phyloP scores from a whole-genome alignment of 2,329 filamentous ascomycete species.

The Nothomitra cinnamomea region DNA sequence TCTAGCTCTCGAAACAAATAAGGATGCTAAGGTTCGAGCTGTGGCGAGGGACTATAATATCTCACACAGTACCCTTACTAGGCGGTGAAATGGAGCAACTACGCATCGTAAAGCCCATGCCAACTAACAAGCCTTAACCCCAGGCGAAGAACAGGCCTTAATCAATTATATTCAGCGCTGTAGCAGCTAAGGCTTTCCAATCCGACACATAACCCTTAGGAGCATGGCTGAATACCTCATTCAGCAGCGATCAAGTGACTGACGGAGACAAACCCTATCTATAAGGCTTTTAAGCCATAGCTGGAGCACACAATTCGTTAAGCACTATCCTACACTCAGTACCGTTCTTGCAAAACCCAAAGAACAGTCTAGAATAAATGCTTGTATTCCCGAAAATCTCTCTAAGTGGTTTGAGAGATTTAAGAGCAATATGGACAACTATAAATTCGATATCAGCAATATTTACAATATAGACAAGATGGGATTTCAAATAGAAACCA shows the following conservation, averaged over 20 bases:
- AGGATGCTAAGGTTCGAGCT: no score
- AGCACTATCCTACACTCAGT: neutral
- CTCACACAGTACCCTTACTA: neutral
- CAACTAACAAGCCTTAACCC: no score
- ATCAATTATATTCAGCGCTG: neutral
- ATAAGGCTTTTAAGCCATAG: neutral
- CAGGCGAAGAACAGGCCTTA: neutral
- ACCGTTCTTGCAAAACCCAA: neutral
- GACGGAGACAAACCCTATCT: neutral
- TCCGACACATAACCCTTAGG: neutral
- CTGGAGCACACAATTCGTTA: neutral
- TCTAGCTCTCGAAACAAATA: no score
- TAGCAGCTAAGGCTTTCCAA: neutral
- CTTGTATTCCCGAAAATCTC: neutral
- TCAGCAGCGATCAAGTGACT: neutral
- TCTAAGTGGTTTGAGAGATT: neutral
- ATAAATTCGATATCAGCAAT: neutral
- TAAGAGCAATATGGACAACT: neutral
- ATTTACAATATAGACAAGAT: no score
- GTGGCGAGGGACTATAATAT: neutral
- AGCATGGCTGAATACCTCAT: neutral
- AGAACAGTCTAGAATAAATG: neutral
- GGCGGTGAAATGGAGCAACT: neutral
- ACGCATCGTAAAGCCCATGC: neutral
- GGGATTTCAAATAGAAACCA: no score